Evolutionary conservation across 1,284 basidiomycete species (phyloP).

Genomic region (Heterobasidion parviporum): DNA sequence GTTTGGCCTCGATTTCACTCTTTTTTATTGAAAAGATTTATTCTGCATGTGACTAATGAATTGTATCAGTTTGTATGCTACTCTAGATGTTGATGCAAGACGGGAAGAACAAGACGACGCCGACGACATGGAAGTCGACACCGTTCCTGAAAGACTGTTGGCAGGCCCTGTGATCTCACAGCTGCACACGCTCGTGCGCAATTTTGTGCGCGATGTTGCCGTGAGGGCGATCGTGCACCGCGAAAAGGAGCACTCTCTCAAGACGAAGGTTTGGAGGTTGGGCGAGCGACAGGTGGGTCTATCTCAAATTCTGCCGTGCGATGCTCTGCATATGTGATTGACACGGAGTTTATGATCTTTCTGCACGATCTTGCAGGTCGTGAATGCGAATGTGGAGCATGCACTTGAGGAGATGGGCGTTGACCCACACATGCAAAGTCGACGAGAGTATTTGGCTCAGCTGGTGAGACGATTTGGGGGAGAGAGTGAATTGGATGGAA

Average conservation of each 20-base stretch:
- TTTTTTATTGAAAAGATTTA: too few relatives aligned
- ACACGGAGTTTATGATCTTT: background rate
- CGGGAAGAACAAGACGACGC: constrained; percentile 1
- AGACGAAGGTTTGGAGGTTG: constrained; percentile 53
- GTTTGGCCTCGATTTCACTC: background rate
- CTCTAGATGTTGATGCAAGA: background rate
- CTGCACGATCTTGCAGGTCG: constrained; percentile 21
- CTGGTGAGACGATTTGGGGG: background rate
- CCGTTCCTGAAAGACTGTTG: constrained; percentile 9
- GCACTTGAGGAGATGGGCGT: constrained; percentile 34
- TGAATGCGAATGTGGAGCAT: constrained; percentile 32
- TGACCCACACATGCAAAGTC: constrained; percentile 27
- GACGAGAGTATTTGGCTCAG: constrained; percentile 15
- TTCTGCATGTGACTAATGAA: background rate
- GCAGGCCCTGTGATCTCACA: constrained; percentile 21
- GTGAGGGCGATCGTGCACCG: constrained; percentile 41
- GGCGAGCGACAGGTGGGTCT: constrained; percentile 8
- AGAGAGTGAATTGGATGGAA: constrained; percentile 7
- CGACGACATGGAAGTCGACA: background rate
- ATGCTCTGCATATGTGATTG: background rate
- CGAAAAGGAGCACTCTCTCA: constrained; percentile 48
- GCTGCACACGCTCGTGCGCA: constrained; percentile 34
- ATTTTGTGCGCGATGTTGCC: constrained; percentile 43
- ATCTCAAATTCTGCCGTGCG: constrained; percentile 5
- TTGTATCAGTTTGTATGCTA: background rate